Conservation (phyloP, 768 basidiomycete genomes). For the Lactifluus pinguis region DNA sequence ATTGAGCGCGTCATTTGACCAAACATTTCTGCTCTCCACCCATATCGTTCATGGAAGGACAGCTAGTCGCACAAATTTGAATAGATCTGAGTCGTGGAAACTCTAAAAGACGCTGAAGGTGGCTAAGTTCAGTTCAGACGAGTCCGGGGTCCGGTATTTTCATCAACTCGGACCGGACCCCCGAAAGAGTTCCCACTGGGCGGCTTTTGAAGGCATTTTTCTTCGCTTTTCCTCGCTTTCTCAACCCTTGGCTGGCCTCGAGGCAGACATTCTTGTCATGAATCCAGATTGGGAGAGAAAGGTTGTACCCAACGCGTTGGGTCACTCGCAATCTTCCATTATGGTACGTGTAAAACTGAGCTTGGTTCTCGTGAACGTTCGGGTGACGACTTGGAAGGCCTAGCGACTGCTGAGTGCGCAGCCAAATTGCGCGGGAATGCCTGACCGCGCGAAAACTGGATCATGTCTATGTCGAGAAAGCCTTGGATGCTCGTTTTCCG, state of each 20-base stretch:
- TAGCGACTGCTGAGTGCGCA: slow-evolving; percentile 20
- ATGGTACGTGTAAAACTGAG: slow-evolving; percentile 16
- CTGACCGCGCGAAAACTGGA: slow-evolving; percentile 46
- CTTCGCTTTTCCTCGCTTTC: slow-evolving; percentile 8
- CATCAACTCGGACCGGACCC: no score
- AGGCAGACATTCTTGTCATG: slow-evolving; percentile 25
- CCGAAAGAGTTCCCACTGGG: no score
- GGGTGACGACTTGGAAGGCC: slow-evolving; percentile 11
- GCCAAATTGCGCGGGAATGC: slow-evolving; percentile 21
- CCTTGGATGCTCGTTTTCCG: slow-evolving; percentile 41
- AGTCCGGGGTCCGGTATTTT: no score
- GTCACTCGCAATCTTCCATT: slow-evolving; percentile 17
- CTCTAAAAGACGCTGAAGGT: no score
- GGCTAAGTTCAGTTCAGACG: no score
- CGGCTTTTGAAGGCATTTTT: slow-evolving; percentile 17
- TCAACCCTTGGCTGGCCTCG: slow-evolving; percentile 23
- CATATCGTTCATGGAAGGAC: no score
- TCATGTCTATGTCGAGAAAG: slow-evolving; percentile 44
- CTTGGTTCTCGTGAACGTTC: slow-evolving; percentile 1
- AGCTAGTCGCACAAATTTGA: no score
- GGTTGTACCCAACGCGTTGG: slow-evolving; percentile 21
- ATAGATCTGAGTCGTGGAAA: no score
- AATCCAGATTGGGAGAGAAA: slow-evolving; percentile 22
- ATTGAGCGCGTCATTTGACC: no score
- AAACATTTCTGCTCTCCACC: no score